These are phyloP conservation scores for Tricholoma terreum DNA, from an alignment of 768 basidiomycete genomes.

Conservation along the genomic window DNA sequence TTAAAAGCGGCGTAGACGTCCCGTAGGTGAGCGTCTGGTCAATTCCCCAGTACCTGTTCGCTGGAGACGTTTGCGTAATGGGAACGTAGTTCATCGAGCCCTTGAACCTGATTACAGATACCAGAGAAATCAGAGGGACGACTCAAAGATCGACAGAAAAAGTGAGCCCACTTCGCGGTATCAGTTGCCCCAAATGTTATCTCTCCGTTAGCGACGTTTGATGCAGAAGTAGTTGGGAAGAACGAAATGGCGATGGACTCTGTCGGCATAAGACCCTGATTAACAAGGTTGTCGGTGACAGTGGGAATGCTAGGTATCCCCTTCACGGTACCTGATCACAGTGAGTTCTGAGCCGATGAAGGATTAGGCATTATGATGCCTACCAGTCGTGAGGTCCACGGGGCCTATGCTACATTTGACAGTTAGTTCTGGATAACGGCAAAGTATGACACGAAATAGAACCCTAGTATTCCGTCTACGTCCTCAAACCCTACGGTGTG, in stretches of 20 bases:
- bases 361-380: constrained; percentile 1
- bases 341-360: not conserved
- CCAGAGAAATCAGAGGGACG: constrained; percentile 31
- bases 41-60: constrained; percentile 57
- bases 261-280: constrained; percentile 35
- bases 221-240: constrained; percentile 37
- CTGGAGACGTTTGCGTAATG: constrained; percentile 45
- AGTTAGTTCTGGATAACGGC: not conserved
- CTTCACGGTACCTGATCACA: not conserved
- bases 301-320: constrained; percentile 38
- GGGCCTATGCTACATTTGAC: constrained; percentile 54
- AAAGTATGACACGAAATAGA: constrained; percentile 3
- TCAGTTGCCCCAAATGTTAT: constrained; percentile 46
- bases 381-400: constrained; percentile 46
- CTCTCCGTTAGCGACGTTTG: constrained; percentile 43
- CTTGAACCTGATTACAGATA: constrained; percentile 41
- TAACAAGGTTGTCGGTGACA: constrained; percentile 53
- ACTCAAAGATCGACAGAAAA: too few relatives aligned
- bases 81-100: constrained; percentile 45
- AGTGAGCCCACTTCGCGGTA: constrained; percentile 11
- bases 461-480: constrained; percentile 69
- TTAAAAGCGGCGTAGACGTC: constrained; percentile 38
- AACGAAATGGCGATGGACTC: constrained; percentile 50
- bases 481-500: constrained; percentile 42
- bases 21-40: constrained; percentile 55